Conservation (phyloP, 2,329 filamentous ascomycete species). For the Venturia effusa region DNA sequence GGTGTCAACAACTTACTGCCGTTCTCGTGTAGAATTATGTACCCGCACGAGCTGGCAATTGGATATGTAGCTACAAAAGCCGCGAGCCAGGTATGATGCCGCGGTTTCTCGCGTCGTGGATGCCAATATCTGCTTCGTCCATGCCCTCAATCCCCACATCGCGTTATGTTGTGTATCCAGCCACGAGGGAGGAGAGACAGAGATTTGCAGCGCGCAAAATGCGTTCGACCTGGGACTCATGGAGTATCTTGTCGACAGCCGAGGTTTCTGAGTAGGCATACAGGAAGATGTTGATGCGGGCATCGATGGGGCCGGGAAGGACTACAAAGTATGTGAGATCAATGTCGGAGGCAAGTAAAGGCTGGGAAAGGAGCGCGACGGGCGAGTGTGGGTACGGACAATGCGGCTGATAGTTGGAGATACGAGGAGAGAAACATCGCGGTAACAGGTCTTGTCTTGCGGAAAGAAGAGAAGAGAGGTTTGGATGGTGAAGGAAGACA, state of each 20-base stretch:
- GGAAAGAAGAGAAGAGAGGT: not conserved
- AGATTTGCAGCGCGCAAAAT: not conserved
- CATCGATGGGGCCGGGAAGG: not conserved
- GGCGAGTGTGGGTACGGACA: not conserved
- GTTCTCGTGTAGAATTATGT: not conserved
- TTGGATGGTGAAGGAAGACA: not conserved
- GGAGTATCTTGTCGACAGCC: not conserved
- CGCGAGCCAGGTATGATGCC: not conserved
- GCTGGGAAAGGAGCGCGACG: not conserved
- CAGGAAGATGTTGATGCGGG: not conserved
- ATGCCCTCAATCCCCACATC: constrained; percentile 4
- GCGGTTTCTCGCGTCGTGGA: constrained; percentile 2
- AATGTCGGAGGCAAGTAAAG: not conserved
- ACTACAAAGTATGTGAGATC: not conserved
- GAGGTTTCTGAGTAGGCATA: not conserved
- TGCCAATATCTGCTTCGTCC: not conserved
- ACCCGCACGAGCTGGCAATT: not conserved
- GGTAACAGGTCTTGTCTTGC: not conserved
- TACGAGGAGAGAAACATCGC: not conserved
- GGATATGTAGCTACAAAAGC: not conserved
- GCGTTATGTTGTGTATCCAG: constrained; percentile 3
- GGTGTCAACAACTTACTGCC: not conserved
- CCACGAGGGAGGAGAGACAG: not conserved
- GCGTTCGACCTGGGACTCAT: not conserved
- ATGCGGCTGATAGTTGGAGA: not conserved